Conservation (phyloP, 2,329 filamentous ascomycete genomes). For the Ophiostoma sp. region DNA sequence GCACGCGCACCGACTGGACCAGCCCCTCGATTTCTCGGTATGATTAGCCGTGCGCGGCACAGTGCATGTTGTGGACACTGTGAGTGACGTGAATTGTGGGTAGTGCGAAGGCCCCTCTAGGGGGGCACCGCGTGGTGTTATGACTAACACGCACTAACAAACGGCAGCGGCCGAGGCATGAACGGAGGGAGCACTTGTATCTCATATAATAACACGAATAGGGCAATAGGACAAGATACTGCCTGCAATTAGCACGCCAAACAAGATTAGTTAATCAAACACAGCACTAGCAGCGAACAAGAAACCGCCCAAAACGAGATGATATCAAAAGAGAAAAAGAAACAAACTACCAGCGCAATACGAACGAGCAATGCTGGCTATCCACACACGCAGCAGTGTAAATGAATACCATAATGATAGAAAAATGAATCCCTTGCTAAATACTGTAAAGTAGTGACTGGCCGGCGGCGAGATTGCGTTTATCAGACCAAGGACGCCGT, state of each 20-base stretch:
- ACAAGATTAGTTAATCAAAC: constrained; percentile 15
- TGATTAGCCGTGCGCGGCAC: too few species aligned
- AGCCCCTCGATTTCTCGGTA: constrained; percentile 11
- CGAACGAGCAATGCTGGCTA: too few species aligned
- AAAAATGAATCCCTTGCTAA: too few species aligned
- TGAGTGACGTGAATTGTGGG: background rate
- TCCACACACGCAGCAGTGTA: too few species aligned
- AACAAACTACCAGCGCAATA: too few species aligned
- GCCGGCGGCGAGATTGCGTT: background rate
- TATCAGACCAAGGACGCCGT: too few species aligned
- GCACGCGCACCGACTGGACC: constrained; percentile 4
- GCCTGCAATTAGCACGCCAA: background rate
- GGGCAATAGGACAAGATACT: too few species aligned
- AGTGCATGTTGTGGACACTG: background rate
- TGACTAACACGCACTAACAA: constrained; percentile 11
- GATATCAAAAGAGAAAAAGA: too few species aligned
- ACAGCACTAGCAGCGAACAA: background rate
- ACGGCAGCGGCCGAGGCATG: constrained; percentile 13
- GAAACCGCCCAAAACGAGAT: too few species aligned
- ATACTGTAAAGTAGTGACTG: background rate
- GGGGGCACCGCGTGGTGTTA: constrained; percentile 6
- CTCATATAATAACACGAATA: background rate
- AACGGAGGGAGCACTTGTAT: background rate
- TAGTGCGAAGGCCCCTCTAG: background rate
- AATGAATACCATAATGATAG: too few species aligned